Evolutionary conservation across 2,329 filamentous ascomycete species (phyloP), one percentile per base, ranked within the genome.

Genomic region (Podosphaera aphanis): DNA sequence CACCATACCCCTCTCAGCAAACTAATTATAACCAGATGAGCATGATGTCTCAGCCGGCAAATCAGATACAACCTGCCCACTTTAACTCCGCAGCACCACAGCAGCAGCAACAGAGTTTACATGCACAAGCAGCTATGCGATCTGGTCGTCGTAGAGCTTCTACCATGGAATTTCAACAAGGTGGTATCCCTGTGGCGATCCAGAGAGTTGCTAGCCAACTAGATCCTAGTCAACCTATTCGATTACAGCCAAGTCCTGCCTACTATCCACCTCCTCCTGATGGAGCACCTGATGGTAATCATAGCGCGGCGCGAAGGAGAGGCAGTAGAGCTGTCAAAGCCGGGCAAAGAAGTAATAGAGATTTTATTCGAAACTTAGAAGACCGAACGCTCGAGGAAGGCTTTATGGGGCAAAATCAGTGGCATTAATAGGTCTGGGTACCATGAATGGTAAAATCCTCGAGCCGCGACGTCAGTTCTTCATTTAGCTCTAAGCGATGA

Each of bases 251-350:
- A 2, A 94, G 85, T 55, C 90, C 90, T 4, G 90, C 90, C 1
- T 98, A 98, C 62, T 98, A 95, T 56, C 90, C 90, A 10, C 90
- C 90, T 18, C 83, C 88, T 1, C 77, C 81, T 5, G 88, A 95
- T 52, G 83, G 84, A 8, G 77, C 83, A 55, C 70, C 74, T 7
- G 73, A 82, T 49, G 66, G 68, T n/a, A 74, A 59, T 57, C 68
- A 41, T 60, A 65, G 46, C 61, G 72, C 64, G 62, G 70, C 79
- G 25, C 74, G 81, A 37, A 73, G 85, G 56, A 73, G 86, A 59
- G 80, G 82, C 39, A 88, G 83, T 58, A 72, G 85, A 47, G 71
- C 73, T 40, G 73, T 77, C 53, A 70, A 73, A 57, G 64, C 70
- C 38, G 67, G 66, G 46, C 59, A 64, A 47, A 62, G 68, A 47